Percentiles rank a stretch among this genome's conserved stretches.
Evolutionary conservation across 768 basidiomycete species (phyloP).

Genomic region (Xerocomus brunneocitrinus): DNA sequence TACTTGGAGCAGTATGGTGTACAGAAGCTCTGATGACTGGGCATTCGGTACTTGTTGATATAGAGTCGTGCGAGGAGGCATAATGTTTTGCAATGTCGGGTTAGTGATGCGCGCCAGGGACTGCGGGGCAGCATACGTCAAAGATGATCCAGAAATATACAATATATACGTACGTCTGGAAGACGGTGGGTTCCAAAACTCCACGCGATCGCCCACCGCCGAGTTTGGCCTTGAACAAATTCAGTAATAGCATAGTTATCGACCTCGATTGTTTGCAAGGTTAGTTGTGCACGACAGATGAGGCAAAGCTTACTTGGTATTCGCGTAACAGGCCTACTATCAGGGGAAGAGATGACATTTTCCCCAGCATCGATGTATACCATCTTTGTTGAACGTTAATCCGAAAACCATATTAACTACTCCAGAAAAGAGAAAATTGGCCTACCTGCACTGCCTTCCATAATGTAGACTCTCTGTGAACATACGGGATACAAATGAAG

Average conservation of each 20-base stretch:
- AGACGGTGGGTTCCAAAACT: slow-evolving; percentile 60
- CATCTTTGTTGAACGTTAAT: slow-evolving; percentile 41
- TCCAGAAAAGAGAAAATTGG: neutral
- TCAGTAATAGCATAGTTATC: slow-evolving; percentile 83
- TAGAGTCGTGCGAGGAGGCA: slow-evolving; percentile 58
- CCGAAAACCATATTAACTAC: neutral
- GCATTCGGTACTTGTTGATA: slow-evolving; percentile 33
- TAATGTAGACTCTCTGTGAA: slow-evolving; percentile 62
- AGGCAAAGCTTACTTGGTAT: slow-evolving; percentile 35
- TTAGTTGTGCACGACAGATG: neutral
- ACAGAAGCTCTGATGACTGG: slow-evolving; percentile 8
- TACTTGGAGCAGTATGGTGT: slow-evolving; percentile 23
- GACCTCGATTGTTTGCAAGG: slow-evolving; percentile 44
- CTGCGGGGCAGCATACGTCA: slow-evolving; percentile 33
- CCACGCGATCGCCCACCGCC: slow-evolving; percentile 93
- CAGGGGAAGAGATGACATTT: slow-evolving; percentile 64
- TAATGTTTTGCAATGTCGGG: slow-evolving; percentile 43
- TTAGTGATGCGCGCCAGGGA: slow-evolving; percentile 35
- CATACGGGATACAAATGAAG: slow-evolving; percentile 70
- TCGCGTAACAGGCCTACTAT: slow-evolving; percentile 54
- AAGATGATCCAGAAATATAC: slow-evolving; percentile 5
- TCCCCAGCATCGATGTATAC: slow-evolving; percentile 94
- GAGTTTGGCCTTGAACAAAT: slow-evolving; percentile 81
- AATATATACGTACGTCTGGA: slow-evolving; percentile 62
- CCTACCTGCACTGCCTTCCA: slow-evolving; percentile 54